Base-by-base conservation (phyloP, 108 stramenopile genomes). In the Seminavis robusta region DNA sequence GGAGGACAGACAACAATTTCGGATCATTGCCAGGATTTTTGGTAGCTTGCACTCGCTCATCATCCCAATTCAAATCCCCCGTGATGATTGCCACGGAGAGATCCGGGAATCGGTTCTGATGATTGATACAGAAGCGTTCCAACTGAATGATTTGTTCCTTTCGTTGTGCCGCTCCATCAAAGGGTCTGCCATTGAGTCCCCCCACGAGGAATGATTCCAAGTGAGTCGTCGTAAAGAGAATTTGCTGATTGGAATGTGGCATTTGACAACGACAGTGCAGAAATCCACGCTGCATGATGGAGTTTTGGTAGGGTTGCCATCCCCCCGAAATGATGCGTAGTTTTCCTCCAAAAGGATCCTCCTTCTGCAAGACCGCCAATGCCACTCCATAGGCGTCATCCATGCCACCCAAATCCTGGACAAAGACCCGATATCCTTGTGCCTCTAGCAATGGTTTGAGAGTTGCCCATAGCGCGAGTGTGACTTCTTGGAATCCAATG, bases 41-140 rank as follows among this genome's bases (percentile, higher is more conserved):
- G n/a, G n/a, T n/a, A n/a, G n/a, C n/a, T 34, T 54, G 62, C 8
- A 30, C 42, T 32, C 76, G 67, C 54, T 84, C 83, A 50, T 84
- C 83, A 52, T 84, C 83, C 83, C 83, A 84, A 42, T 84, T 84
- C 31, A 84, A 62, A 61, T 84, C 83, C 23, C 83, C 83, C 26
- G 54, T 56, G n/a, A 84, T 62, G 10, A 80, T 38, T 2, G 79
- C 76, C 31, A 58, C 10, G 16, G 74, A 24, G n/a, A 80, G 40
- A 11, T 33, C 39, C 1, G 62, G 52, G 29, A 49, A 24, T 38
- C 62, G 65, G 1, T 62, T 48, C 24, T 46, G 11, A 37, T 61
- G 56, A 8, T 51, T 16, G 4, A 13, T n/a, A 49, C 67, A 73
- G 68, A 77, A 84, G 9, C 55, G 11, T 34, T 54, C 47, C 32